Evolutionary conservation across 139 green algal species (phyloP).

Genomic region (Spirogloea muscicola): DNA sequence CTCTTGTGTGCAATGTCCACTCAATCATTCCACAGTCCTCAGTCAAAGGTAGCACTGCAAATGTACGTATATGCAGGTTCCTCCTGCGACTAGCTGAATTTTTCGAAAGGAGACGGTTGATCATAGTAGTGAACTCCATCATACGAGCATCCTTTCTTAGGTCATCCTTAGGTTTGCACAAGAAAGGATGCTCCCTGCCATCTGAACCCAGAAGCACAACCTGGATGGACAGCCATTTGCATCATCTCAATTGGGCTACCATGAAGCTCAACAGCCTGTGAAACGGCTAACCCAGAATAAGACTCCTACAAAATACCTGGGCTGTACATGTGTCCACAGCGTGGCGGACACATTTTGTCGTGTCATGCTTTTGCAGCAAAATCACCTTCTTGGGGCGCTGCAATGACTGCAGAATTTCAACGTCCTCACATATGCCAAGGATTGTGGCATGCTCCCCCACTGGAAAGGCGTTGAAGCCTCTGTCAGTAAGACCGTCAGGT

Average conservation of each 20-base stretch:
- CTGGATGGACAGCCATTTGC: too few relatives aligned
- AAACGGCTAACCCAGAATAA: too few relatives aligned
- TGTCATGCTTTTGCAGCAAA: too few relatives aligned
- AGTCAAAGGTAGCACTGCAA: constrained; percentile 81
- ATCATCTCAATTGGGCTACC: too few relatives aligned
- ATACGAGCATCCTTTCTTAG: constrained; percentile 94
- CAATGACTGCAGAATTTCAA: constrained; percentile 74
- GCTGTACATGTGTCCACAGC: too few relatives aligned
- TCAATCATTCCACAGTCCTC: constrained; percentile 91
- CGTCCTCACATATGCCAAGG: constrained; percentile 70
- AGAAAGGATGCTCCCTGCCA: constrained; percentile 79
- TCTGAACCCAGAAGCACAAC: constrained; percentile 68
- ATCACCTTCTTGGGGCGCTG: constrained; percentile 90
- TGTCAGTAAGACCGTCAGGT: not conserved
- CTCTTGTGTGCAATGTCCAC: constrained; percentile 69
- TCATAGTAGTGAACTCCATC: constrained; percentile 84
- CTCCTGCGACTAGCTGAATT: constrained; percentile 62
- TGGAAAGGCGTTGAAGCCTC: constrained; percentile 18
- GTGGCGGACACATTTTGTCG: too few relatives aligned
- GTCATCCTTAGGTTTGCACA: constrained; percentile 98
- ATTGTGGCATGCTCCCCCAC: constrained; percentile 59
- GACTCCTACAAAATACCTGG: too few relatives aligned
- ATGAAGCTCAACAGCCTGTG: too few relatives aligned
- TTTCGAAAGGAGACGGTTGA: constrained; percentile 64
- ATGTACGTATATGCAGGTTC: constrained; percentile 76